Evolutionary conservation across 1,284 basidiomycete species (phyloP), one percentile per base, ranked within the genome.

Genomic region (Vanrija sp.): DNA sequence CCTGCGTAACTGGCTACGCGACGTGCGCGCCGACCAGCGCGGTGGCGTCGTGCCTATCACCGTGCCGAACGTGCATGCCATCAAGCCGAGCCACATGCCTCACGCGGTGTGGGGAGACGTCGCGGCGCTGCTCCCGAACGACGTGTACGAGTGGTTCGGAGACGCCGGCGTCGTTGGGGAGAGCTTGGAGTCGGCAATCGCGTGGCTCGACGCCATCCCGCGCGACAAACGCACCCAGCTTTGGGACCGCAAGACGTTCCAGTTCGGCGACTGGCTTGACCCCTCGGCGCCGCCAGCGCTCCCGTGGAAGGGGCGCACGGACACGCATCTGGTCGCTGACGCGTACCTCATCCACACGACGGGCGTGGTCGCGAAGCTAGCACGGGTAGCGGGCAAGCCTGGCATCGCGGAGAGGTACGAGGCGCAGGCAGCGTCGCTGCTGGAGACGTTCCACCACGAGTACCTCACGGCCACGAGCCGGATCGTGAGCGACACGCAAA

Each of bases 331-430:
- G 16, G 57, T 58, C 40, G 66, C 68, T 23, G 60, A 71, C 55
- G 68, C 67, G 5, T 71, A 62, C 46, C 56, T 71, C 14, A 54
- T 71, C 15, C 61, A 65, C 43, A 58, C 61, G 15, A 68, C 65
- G 7, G 25, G 52, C 12, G 49, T 54, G 2, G 54, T 59, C 5
- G 48, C 54, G n/a, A 42, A 52, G 14, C 55, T 71, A 40, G 58
- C 58, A 34, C 19, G 43, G 12, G 16, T 54, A 1, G 44, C 66
- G 3, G 61, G 59, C n/a, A 21, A 59, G 16, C 8, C 25, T 9
- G 43, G 40, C 14, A 52, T 60, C 6, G 57, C 61, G 1, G 25
- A 52, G 21, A 43, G 38, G 5, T 62, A 58, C 45, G 34, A 46
- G 3, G 25, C 21, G 6, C 51, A 63, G 43, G 52, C 51, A 3